These are phyloP conservation scores for Stereum hirsutum DNA, from an alignment of 1,284 basidiomycete species.

Conservation along the genomic window DNA sequence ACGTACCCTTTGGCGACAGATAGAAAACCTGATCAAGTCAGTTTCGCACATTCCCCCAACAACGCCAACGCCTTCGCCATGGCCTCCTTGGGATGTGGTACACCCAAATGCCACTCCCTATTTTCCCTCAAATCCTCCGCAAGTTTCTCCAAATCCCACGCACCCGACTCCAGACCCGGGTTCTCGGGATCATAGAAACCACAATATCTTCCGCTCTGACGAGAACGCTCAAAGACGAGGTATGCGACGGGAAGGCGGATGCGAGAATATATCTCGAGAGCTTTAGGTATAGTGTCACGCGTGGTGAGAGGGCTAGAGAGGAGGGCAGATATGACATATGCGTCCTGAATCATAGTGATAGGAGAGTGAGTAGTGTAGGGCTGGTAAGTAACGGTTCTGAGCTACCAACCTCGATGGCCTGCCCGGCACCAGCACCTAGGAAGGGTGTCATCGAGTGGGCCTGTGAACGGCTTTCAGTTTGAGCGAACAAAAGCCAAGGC, in stretches of 20 bases:
- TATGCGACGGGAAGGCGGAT: constrained; percentile 31
- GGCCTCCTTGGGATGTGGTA: too few relatives aligned
- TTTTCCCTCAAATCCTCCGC: too few relatives aligned
- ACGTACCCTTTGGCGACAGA: too few relatives aligned
- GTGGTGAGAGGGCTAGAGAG: constrained; percentile 31
- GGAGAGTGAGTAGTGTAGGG: not conserved
- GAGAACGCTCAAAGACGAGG: constrained; percentile 20
- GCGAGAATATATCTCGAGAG: constrained; percentile 30
- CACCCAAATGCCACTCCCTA: too few relatives aligned
- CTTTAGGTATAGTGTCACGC: constrained; percentile 22
- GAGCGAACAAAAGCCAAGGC: not conserved
- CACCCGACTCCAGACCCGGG: too few relatives aligned
- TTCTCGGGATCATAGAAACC: not conserved
- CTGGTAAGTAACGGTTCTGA: not conserved
- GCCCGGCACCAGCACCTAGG: constrained; percentile 48
- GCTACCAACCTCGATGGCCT: constrained; percentile 38
- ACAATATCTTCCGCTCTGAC: constrained; percentile 18
- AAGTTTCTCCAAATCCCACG: too few relatives aligned
- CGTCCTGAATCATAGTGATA: constrained; percentile 21
- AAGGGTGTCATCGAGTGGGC: constrained; percentile 49
- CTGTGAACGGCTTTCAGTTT: constrained; percentile 14
- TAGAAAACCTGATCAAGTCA: too few relatives aligned
- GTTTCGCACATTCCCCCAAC: too few relatives aligned
- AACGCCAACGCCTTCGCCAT: too few relatives aligned
- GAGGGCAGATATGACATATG: constrained; percentile 29